Base-by-base conservation (phyloP, 495 filamentous ascomycete species). In the Talaromyces ruber region DNA sequence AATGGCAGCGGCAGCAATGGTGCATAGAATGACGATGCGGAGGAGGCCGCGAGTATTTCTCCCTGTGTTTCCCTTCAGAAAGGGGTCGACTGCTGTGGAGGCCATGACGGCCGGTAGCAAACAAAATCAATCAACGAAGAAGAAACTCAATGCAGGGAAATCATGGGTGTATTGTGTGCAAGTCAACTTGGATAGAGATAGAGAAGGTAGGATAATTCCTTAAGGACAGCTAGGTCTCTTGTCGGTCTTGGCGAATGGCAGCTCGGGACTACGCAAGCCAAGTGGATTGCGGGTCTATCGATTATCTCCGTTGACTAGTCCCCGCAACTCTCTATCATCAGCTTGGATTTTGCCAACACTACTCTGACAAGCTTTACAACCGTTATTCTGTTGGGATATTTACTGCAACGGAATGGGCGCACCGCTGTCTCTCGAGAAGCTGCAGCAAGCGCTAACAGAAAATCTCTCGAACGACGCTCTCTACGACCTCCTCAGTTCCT, bases 1-100 rank as follows among this genome's bases (percentile, higher is more conserved):
- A 71, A 98, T 83, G 58, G 95, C 93, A 52, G 93, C 93, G 56
- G 83, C 92, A 64, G 95, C 95, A 74, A 99, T 96, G 66, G 92
- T 88, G 69, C 80, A 83, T 59, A 99, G 86, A 80, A 99, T 98
- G 72, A 96, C 85, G 64, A 97, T 84, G 68, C 93, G 89, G 67
- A 99, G 78, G 64, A 97, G 73, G 62, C 91, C 88, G 69, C 94
- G 88, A 58, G 92, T 91, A 72, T 86, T 96, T 72, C 76, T 79
- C 65, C 86, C 83, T 63, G 82, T 87, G 67, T 79, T 81, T 66
- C 88, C 86, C 76, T 89, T 82, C 61, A 90, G 76, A 67, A 90
- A 78, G 62, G 76, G 74, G 74, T 83, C 78, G 60, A 82, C 67
- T 61, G 76, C 73, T 71, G 78, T 71, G 57, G 76, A 70, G 70